These are phyloP conservation scores for Triticum monococcum DNA, from an alignment of 176 grass and related monocot species.

Conservation along the genomic window DNA sequence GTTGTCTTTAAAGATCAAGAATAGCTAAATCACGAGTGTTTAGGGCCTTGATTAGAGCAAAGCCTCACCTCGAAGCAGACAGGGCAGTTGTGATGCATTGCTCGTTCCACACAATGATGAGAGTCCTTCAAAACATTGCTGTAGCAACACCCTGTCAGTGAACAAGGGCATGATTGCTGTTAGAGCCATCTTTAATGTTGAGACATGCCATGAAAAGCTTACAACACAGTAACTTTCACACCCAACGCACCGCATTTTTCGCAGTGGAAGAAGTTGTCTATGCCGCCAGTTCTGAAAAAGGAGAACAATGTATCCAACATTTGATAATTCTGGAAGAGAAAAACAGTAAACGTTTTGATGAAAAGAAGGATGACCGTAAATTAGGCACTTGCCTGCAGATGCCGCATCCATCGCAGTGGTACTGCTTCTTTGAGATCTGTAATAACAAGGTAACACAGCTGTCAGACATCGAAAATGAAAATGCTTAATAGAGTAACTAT, in stretches of 20 bases:
- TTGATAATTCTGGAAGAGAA: neutral
- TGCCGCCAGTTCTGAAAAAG: slow-evolving; percentile 54
- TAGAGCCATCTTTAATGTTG: neutral
- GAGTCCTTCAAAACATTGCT: slow-evolving; percentile 65
- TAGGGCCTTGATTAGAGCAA: neutral
- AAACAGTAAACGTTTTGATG: neutral
- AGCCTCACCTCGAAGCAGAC: slow-evolving; percentile 76
- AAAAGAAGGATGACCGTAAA: neutral
- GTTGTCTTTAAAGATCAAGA: neutral
- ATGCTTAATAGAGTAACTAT: neutral
- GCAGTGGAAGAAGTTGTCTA: slow-evolving; percentile 77
- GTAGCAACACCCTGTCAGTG: slow-evolving; percentile 69
- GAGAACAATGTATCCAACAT: neutral
- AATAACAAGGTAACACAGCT: slow-evolving; percentile 2
- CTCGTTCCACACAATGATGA: slow-evolving; percentile 69
- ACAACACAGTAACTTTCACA: neutral
- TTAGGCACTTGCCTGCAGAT: slow-evolving; percentile 63
- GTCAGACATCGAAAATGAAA: neutral
- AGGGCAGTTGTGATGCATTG: slow-evolving; percentile 94
- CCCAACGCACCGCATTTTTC: slow-evolving; percentile 53
- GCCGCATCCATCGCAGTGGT: slow-evolving; percentile 86
- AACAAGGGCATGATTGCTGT: neutral
- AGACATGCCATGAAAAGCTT: neutral
- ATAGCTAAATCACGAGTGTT: neutral
- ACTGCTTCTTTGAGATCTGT: slow-evolving; percentile 67